A percentile compares a stretch with the other conserved stretches of the same genome.
These are phyloP conservation scores for Viola pubescens DNA, from an alignment of 441 rosid species.

Conservation along the genomic window DNA sequence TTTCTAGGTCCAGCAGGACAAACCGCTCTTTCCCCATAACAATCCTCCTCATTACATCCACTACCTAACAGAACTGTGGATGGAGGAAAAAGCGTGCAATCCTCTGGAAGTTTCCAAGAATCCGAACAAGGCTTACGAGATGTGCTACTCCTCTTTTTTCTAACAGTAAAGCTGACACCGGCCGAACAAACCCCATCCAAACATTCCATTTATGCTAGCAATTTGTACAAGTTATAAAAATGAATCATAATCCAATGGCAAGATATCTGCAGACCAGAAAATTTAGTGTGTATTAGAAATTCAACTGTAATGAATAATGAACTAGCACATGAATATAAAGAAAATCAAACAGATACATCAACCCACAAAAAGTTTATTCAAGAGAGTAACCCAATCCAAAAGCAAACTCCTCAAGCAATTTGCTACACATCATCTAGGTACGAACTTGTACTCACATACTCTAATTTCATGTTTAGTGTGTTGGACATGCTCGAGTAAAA, in stretches of 20 bases:
- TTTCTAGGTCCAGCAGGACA: conserved; percentile 29
- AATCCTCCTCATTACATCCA: conserved; percentile 24
- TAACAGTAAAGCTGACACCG: conserved; percentile 27
- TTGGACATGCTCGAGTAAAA: no score
- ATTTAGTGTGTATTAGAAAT: conserved; percentile 1
- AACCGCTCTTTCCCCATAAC: conserved; percentile 15
- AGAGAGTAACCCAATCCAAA: neutral
- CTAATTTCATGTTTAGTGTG: no score
- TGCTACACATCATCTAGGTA: neutral
- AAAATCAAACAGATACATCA: neutral
- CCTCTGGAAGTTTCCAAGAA: conserved; percentile 19
- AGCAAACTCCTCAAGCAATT: neutral
- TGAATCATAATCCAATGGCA: neutral
- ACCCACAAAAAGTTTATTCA: neutral
- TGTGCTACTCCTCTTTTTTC: conserved; percentile 51
- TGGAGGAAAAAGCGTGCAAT: conserved; percentile 22
- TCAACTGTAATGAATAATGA: neutral
- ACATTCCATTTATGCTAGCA: conserved; percentile 35
- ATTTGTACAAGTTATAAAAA: neutral
- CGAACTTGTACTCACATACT: neutral
- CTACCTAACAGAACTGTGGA: conserved; percentile 24
- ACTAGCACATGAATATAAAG: neutral
- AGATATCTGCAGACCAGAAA: conserved; percentile 16
- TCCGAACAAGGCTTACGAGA: conserved; percentile 48
- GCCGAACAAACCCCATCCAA: conserved; percentile 26